Conservation (phyloP, 441 rosid genomes). For the Kokia cookei region DNA sequence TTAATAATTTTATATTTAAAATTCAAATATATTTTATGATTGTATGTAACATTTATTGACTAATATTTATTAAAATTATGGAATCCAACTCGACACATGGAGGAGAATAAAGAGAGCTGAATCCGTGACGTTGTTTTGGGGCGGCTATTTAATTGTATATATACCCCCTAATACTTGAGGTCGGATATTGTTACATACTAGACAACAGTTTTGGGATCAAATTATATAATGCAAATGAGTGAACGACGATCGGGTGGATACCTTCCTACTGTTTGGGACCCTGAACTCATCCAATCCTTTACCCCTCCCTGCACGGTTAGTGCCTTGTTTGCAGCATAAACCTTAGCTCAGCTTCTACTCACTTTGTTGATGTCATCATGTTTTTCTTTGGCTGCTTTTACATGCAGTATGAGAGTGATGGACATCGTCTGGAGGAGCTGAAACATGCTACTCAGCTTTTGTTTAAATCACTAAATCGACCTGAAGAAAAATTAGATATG, state of each 20-base stretch:
- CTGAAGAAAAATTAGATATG: not conserved
- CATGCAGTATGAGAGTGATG: not conserved
- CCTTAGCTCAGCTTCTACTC: not conserved
- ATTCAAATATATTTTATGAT: too few relatives aligned
- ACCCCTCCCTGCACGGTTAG: not conserved
- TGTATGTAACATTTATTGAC: too few relatives aligned
- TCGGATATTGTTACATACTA: not conserved
- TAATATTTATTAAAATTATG: too few relatives aligned
- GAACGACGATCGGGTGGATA: not conserved
- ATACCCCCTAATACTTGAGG: not conserved
- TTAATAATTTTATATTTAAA: too few relatives aligned
- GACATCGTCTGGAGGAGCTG: not conserved
- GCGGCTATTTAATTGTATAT: not conserved
- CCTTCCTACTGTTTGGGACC: conserved; percentile 3
- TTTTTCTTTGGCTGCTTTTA: not conserved
- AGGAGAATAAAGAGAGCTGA: too few relatives aligned
- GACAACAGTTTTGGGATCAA: not conserved
- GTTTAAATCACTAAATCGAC: not conserved
- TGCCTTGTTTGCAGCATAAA: not conserved
- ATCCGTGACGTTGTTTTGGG: not conserved
- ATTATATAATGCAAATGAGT: not conserved
- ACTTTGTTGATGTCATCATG: not conserved
- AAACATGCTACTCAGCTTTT: not conserved
- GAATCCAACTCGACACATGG: too few relatives aligned
- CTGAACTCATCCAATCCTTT: not conserved